Base-by-base conservation (phyloP, 495 filamentous ascomycete species). In the Aspergillus steynii region DNA sequence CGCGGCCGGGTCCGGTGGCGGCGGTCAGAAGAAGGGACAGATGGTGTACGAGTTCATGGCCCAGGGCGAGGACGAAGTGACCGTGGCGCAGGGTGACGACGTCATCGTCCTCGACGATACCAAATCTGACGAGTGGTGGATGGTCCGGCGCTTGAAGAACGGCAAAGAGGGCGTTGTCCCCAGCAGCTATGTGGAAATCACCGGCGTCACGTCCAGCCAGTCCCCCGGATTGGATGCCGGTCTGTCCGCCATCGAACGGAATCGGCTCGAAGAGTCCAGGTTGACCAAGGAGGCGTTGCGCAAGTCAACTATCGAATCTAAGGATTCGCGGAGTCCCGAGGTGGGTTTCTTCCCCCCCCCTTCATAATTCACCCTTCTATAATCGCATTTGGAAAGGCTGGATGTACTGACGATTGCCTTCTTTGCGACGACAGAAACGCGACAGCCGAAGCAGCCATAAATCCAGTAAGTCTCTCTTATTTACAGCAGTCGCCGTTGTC, bases 101-200 rank as follows among this genome's bases (percentile, higher is more conserved):
- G 93, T 99, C 29, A 77, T 96, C 53, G 81, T 99, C 55, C 67
- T 97, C 46, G 94, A 99, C 68, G 93, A 96, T 70, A 85, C 80
- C 58, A 92, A 90, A 74, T 96, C 93, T 55, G 93, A 97, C 50
- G 95, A 99, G 71, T 99, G 95, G 95, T 98, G 96, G 94, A 90
- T 93, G 81, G 93, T 99, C 10, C 86, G 90, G 52, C 85, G 93
- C 32, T 63, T 96, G 53, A 93, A 92, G 78, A 97, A 93, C 71
- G 90, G 91, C 51, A 91, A 90, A 68, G 91, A 96, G 71, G 96
- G 95, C n/a, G 95, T 98, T 10, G 93, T 99, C n/a, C 95, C 95
- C 4, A 93, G 92, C 77, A 96, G 90, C 74, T 99, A 97, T 72
- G 88, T 98, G 54, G 95, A 99, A 71, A 79, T 96, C 31, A 90